These are phyloP conservation scores for Clonostachys byssicola DNA, from an alignment of 2,329 filamentous ascomycete genomes.

Conservation along the genomic window DNA sequence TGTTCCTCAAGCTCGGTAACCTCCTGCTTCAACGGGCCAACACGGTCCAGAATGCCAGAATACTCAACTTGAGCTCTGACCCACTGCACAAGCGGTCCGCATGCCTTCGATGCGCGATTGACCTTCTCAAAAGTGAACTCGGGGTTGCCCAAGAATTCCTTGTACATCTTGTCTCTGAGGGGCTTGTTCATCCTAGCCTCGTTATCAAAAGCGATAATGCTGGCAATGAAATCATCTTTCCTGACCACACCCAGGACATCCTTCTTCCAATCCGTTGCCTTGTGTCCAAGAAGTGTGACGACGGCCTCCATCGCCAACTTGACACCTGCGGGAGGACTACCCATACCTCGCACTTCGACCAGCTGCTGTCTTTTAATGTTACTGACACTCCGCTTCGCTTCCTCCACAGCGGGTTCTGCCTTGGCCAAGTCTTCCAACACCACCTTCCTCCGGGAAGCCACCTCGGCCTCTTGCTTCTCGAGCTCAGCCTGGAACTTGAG, in stretches of 20 bases:
- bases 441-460: conserved; percentile 76
- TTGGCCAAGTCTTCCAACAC: conserved; percentile 84
- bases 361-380: conserved; percentile 98
- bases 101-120: conserved; percentile 93
- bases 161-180: conserved; percentile 83
- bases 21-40: conserved; percentile 88
- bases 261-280: conserved; percentile 84
- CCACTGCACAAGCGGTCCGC: conserved; percentile 95
- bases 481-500: conserved; percentile 84
- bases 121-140: conserved; percentile 97
- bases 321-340: conserved; percentile 85
- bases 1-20: conserved; percentile 83
- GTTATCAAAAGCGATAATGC: conserved; percentile 96
- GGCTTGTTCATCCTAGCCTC: conserved; percentile 87
- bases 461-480: conserved; percentile 85
- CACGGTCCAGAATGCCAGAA: conserved; percentile 92
- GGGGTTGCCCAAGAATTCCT: conserved; percentile 85
- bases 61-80: conserved; percentile 95
- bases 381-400: conserved; percentile 93
- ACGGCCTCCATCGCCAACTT: conserved; percentile 93
- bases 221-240: conserved; percentile 93
- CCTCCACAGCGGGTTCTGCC: conserved; percentile 88
- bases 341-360: conserved; percentile 96
- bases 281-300: conserved; percentile 82
- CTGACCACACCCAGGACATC: conserved; percentile 79